These are phyloP conservation scores for Claviceps maximensis DNA, from an alignment of 2,329 filamentous ascomycete species.

Conservation along the genomic window DNA sequence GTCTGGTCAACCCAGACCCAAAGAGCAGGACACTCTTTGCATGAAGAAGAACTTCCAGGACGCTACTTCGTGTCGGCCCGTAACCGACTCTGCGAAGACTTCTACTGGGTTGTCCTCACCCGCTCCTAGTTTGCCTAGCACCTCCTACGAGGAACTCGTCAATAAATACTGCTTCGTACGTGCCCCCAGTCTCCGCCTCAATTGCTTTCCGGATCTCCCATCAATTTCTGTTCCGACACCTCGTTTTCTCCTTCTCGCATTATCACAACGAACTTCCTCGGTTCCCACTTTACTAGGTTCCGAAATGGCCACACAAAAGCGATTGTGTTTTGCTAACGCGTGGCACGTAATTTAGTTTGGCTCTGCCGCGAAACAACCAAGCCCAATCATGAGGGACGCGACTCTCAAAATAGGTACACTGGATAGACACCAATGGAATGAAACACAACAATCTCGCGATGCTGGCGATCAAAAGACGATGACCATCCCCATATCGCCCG, in stretches of 20 bases:
- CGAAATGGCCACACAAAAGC: background rate
- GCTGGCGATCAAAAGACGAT: background rate
- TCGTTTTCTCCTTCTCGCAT: background rate
- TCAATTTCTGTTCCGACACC: slow-evolving; percentile 6
- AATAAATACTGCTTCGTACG: slow-evolving; percentile 99
- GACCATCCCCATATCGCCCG: background rate
- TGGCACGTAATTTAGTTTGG: slow-evolving; percentile 37
- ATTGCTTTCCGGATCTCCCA: slow-evolving; percentile 10
- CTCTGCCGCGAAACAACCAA: slow-evolving; percentile 36
- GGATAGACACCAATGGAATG: slow-evolving; percentile 12
- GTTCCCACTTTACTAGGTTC: background rate
- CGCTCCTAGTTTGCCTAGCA: slow-evolving; percentile 52
- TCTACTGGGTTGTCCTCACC: slow-evolving; percentile 15
- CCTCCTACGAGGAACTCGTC: slow-evolving; percentile 90
- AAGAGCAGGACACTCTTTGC: slow-evolving; percentile 45
- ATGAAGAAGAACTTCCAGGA: slow-evolving; percentile 35
- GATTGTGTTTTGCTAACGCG: slow-evolving; percentile 25
- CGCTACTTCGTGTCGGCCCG: slow-evolving; percentile 7
- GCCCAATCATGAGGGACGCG: slow-evolving; percentile 36
- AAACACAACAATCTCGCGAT: background rate
- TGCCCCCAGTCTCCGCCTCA: slow-evolving; percentile 35
- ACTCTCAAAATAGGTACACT: slow-evolving; percentile 28
- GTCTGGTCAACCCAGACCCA: slow-evolving; percentile 19
- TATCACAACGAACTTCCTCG: too few species aligned
- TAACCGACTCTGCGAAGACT: background rate